Conservation (phyloP, 2,329 filamentous ascomycete species). For the Apiospora phragmitis region DNA sequence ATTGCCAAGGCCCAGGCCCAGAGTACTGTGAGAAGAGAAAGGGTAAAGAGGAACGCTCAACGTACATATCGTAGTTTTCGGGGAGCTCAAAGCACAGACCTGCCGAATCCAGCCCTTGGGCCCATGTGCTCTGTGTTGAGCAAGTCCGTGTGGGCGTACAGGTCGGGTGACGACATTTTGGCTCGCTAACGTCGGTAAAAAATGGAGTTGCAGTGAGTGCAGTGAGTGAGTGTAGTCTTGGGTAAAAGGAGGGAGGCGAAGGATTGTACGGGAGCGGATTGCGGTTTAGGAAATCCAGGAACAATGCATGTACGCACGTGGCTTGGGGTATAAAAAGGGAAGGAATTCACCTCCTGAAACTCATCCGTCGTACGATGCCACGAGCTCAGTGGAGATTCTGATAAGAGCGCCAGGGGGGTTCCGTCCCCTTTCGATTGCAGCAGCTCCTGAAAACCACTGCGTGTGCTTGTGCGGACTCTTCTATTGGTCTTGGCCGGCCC, state of each 20-base stretch:
- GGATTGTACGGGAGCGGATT: neutral
- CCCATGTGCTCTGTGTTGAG: slow-evolving; percentile 13
- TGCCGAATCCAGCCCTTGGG: slow-evolving; percentile 16
- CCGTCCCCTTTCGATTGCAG: too few relatives aligned
- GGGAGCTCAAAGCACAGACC: slow-evolving; percentile 13
- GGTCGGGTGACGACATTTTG: neutral
- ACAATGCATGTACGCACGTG: neutral
- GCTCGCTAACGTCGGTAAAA: neutral
- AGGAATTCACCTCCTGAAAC: neutral
- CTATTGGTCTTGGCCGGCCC: neutral
- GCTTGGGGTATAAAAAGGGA: neutral
- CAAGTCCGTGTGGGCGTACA: slow-evolving; percentile 2
- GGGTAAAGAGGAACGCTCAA: neutral
- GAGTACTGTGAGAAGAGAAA: neutral
- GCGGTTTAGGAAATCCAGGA: neutral
- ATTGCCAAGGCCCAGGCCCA: too few relatives aligned
- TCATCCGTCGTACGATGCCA: neutral
- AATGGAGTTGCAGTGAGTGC: neutral
- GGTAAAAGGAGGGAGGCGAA: neutral
- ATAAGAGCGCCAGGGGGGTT: neutral
- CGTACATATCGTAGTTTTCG: slow-evolving; percentile 12
- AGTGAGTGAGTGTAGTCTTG: neutral
- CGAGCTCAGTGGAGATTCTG: neutral
- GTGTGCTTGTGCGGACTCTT: neutral
- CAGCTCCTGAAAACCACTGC: neutral